Evolutionary conservation across 345 rosid genomes (phyloP), one percentile per base, ranked within the genome.

Genomic region (Pugionium dolabratum): DNA sequence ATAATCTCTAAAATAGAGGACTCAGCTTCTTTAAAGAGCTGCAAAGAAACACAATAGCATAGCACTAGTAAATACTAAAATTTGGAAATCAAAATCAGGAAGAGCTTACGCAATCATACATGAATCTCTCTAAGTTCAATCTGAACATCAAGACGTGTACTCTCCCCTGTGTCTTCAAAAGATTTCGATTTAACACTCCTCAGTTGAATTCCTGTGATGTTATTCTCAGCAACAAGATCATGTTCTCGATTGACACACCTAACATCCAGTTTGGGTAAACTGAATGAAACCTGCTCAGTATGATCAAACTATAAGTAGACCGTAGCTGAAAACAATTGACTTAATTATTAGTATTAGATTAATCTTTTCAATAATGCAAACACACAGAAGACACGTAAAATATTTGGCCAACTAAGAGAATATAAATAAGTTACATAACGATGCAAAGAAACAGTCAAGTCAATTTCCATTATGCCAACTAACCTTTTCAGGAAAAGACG

Each of bases 91-190:
- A 53, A 53, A 73, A 35, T 65, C 33, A 33, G 41, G 59, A 68
- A 66, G 43, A 72, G 55, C 74, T 75, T 68, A 69, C 59, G 46
- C 39, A 37, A 42, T 40, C 73, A 64, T 94, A 94, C 99, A 85
- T 94, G 92, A 79, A 94, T 88, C 84, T 90, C 99, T 76, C 91
- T 85, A 64, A 88, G 80, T 75, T 94, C 99, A 82, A 90, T 50
- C 71, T 86, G 95, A 76, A 90, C 67, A 70, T 94, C 99, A 70
- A 94, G 84, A 57, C 97, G 95, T 54, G 91, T 84, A 66, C 88
- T 84, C 79, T 90, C 97, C 70, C 96, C 98, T 47, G 80, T 79
- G 81, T 94, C 99, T 84, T 94, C 99, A 58, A 46, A 69, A 49
- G 83, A 82, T 54, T 74, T 78, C 57, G 97, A 84, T 79, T 90